phyloP scores from a whole-genome alignment of 2,329 filamentous ascomycete genomes.

The Coniella vitis region DNA sequence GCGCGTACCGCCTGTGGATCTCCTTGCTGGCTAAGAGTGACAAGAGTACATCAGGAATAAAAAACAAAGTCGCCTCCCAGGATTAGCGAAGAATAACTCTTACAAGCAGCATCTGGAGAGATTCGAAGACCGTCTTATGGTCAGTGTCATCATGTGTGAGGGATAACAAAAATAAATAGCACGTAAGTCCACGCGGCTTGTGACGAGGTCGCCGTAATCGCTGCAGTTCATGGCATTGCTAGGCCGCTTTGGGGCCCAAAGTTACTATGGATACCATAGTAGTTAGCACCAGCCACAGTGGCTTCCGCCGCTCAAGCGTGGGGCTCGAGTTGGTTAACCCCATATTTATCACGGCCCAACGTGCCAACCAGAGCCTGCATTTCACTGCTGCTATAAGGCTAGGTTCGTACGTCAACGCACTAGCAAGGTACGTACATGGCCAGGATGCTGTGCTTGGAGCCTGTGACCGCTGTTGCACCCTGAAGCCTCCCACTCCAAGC shows the following conservation, averaged over 20 bases:
- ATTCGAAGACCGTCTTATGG: too few species aligned
- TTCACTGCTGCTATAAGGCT: neutral
- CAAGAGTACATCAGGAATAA: too few species aligned
- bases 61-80: too few species aligned
- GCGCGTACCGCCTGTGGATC: too few species aligned
- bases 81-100: too few species aligned
- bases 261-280: too few species aligned
- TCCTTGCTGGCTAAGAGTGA: too few species aligned
- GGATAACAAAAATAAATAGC: too few species aligned
- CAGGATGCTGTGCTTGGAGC: neutral
- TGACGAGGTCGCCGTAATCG: neutral
- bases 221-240: neutral
- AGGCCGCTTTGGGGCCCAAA: neutral
- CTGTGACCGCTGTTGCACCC: slow-evolving; percentile 4
- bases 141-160: too few species aligned
- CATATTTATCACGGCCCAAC: slow-evolving; percentile 4
- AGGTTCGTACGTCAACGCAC: slow-evolving; percentile 2
- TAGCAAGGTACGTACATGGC: neutral
- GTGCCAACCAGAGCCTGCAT: neutral
- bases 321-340: neutral
- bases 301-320: neutral
- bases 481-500: neutral
- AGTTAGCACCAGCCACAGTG: slow-evolving; percentile 2
- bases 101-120: too few species aligned
- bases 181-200: too few species aligned